These are phyloP conservation scores for Drosera spatulata DNA, from an alignment of 179 eudicot genomes.

Conservation along the genomic window DNA sequence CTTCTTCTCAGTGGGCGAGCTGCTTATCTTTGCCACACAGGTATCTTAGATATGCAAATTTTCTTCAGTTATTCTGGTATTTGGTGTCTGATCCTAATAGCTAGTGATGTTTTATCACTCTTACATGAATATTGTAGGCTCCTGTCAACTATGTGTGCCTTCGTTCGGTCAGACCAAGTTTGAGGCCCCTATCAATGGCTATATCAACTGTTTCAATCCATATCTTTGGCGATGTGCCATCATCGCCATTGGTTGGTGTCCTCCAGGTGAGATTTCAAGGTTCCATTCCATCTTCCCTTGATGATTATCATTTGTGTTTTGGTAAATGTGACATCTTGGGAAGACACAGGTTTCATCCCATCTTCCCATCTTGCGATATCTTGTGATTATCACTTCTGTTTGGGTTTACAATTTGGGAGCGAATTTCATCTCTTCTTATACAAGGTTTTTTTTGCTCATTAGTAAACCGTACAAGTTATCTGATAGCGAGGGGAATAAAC, in stretches of 20 bases:
- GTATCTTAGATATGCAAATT: slow-evolving; percentile 18
- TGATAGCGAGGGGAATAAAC: no score
- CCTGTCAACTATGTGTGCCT: slow-evolving; percentile 83
- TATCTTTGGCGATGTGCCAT: slow-evolving; percentile 86
- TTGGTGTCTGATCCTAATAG: not conserved
- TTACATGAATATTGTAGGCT: slow-evolving; percentile 33
- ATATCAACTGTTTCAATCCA: slow-evolving; percentile 80
- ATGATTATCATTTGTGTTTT: not conserved
- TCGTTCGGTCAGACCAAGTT: slow-evolving; percentile 69
- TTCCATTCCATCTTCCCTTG: not conserved
- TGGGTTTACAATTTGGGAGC: no score
- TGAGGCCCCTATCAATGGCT: slow-evolving; percentile 85
- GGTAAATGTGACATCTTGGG: not conserved
- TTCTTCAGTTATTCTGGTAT: no score
- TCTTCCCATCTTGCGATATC: not conserved
- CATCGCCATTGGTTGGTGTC: slow-evolving; percentile 80
- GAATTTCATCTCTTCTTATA: no score
- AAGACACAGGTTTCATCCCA: not conserved
- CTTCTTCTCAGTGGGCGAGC: slow-evolving; percentile 67
- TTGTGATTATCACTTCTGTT: no score
- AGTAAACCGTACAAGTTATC: no score
- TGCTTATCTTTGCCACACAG: slow-evolving; percentile 86
- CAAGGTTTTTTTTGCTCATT: no score
- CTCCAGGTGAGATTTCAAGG: slow-evolving; percentile 45
- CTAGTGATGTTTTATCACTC: slow-evolving; percentile 1